Base-by-base conservation (phyloP, 2,329 filamentous ascomycete genomes). In the Pezicula neosporulosa region DNA sequence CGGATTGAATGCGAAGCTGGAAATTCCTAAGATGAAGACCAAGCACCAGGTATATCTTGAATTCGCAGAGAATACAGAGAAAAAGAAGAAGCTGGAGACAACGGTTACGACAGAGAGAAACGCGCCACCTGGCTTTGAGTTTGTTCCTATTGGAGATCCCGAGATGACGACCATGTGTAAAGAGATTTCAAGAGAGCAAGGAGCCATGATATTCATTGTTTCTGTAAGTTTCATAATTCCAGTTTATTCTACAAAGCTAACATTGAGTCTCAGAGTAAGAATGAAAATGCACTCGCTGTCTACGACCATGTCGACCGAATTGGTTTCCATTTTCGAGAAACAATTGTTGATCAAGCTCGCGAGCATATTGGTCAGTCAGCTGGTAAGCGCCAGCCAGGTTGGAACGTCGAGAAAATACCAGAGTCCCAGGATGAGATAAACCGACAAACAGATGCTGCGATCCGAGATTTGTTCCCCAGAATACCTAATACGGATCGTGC, bases 151-250 rank as follows among this genome's bases (percentile, higher is more conserved):
- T 47, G 83, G 83, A 46, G 80, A 86, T 56, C 83, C 82, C 19
- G 72, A 77, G 55, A 68, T 87, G 61, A 85, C 82, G 5, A 72
- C 70, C 50, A 69, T 74, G 41, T 87, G 83, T 72, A 86, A 86
- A 66, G 83, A 86, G 60, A 66, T 85, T 18, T 86, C 83, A 1
- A 75, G 83, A 56, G 78, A 83, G 58, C 72, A 74, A 47, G 82
- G 76, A 59, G 81, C 80, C 42, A 80, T 84, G 77, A 80, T 86
- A 15, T 86, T 83, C 59, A 85, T 86, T 52, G 83, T 87, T 44
- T 83, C 82, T 61, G 83, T 85, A 74, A 59, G 78, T 68, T 15
- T 44, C 19, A 36, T 12, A 19, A 15, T 18, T 36, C 55, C 52
- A 38, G 53, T 44, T 43, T 16, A 6, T n/a, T 10, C 19, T 44